Base-by-base conservation (phyloP, 305 asterid species). In the Fraxinus sp. region DNA sequence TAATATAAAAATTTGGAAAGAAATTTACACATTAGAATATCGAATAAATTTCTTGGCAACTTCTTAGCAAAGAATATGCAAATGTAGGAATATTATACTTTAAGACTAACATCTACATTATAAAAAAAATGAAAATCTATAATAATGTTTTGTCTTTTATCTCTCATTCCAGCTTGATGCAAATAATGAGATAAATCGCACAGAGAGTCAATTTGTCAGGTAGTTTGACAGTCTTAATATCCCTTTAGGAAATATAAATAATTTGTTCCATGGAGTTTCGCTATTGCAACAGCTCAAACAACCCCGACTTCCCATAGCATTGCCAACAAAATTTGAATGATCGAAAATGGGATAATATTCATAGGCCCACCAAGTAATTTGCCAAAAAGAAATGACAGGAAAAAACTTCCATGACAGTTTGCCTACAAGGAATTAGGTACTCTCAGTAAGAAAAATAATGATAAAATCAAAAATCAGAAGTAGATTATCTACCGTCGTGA, bases 21-120 rank as follows among this genome's bases (percentile, higher is more conserved):
- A 35, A 59, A 32, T 24, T 35, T 81, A 79, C 70, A 68, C 57
- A 68, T 39, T 35, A 79, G 49, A 22, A 79, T 74, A 62, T 26
- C 70, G 7, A 80, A 71, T 35, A 37, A 9, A 18, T 1, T 6
- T 18, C 18, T 24, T 62, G 76, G 81, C 59, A 35, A 80, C 52
- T 14, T 35, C 33, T 5, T 14, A 30, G 71, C 35, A 6, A 80
- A 81, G 35, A 77, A 76, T 72, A 26, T 75, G 80, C 11, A 37
- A 46, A 49, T 30, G 37, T 16, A 70, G 78, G 13, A 20, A 22
- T 64, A 24, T 64, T 64, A 64, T 64, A 64, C 5, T 7, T 64
- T 64, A 22, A 64, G 7, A 64, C 33, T 8, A 64, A 24, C 33
- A 22, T 64, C 33, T 22, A 64, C 16, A 9, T 64, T 22, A n/a